phyloP scores from a whole-genome alignment of 129 eudicot genomes.

The Chrysanthemum seticuspe region DNA sequence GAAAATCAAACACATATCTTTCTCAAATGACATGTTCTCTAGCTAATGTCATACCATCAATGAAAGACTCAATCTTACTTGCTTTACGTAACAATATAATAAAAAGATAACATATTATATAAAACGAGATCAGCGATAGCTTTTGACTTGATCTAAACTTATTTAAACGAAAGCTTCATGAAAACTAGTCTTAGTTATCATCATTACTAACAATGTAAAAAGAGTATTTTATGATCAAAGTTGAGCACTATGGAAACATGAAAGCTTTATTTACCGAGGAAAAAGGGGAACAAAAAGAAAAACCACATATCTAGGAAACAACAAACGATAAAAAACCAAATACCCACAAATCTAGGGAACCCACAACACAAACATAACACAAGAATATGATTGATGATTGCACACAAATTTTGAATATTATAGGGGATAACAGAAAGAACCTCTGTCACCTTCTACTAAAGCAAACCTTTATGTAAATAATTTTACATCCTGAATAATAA shows the following conservation, averaged over 20 bases:
- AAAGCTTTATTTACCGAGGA: slow-evolving; percentile 33
- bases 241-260: slow-evolving; percentile 32
- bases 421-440: slow-evolving; percentile 42
- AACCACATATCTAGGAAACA: slow-evolving; percentile 40
- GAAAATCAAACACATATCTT: neutral
- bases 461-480: slow-evolving; percentile 38
- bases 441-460: slow-evolving; percentile 56
- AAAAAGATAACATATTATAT: too few relatives aligned
- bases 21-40: too few relatives aligned
- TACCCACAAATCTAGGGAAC: slow-evolving; percentile 37
- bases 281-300: slow-evolving; percentile 36
- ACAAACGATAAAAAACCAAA: slow-evolving; percentile 19
- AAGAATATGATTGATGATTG: slow-evolving; percentile 38
- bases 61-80: too few relatives aligned
- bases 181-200: neutral
- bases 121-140: too few relatives aligned
- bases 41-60: too few relatives aligned
- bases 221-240: slow-evolving; percentile 7
- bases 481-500: slow-evolving; percentile 21
- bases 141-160: too few relatives aligned
- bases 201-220: neutral
- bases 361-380: slow-evolving; percentile 25
- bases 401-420: slow-evolving; percentile 36
- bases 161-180: too few relatives aligned
- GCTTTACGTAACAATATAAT: too few relatives aligned